Evolutionary conservation across 1,284 basidiomycete genomes (phyloP).

Genomic region (Bondarzewia mesenterica): DNA sequence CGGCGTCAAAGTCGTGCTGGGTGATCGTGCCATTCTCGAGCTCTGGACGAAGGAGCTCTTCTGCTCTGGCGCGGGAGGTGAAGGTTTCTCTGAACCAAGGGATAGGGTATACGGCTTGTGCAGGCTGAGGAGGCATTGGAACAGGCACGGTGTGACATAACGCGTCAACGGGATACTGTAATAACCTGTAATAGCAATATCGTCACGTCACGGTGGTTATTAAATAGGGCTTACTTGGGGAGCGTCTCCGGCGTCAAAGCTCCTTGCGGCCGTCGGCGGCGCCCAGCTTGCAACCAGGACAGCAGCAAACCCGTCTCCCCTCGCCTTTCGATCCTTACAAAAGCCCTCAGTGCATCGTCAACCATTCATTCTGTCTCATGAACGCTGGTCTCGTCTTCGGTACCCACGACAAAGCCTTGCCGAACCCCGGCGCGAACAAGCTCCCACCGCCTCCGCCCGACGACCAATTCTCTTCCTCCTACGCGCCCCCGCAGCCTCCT

Average conservation of each 20-base stretch:
- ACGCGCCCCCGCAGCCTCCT: slow-evolving; percentile 23
- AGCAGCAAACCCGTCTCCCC: too few species aligned
- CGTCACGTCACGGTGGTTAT: neutral
- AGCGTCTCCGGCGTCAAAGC: neutral
- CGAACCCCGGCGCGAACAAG: slow-evolving; percentile 24
- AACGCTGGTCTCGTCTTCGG: slow-evolving; percentile 11
- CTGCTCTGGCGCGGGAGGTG: slow-evolving; percentile 23
- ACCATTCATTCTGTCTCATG: slow-evolving; percentile 14
- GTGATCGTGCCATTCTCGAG: slow-evolving; percentile 47
- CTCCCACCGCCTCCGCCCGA: slow-evolving; percentile 29
- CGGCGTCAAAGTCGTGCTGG: slow-evolving; percentile 44
- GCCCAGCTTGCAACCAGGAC: too few species aligned
- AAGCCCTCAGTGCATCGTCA: neutral
- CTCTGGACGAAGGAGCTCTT: slow-evolving; percentile 48
- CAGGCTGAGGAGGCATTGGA: neutral
- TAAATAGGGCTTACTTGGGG: neutral
- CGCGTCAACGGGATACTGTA: neutral
- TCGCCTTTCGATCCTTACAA: neutral
- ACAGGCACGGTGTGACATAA: neutral
- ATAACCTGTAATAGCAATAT: too few species aligned
- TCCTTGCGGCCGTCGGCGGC: neutral
- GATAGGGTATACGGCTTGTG: slow-evolving; percentile 18
- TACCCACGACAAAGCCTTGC: slow-evolving; percentile 20
- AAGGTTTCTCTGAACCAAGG: slow-evolving; percentile 35
- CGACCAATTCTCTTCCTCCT: slow-evolving; percentile 7